These are phyloP conservation scores for Neurospora hispaniola DNA, from an alignment of 495 filamentous ascomycete species.

Conservation along the genomic window DNA sequence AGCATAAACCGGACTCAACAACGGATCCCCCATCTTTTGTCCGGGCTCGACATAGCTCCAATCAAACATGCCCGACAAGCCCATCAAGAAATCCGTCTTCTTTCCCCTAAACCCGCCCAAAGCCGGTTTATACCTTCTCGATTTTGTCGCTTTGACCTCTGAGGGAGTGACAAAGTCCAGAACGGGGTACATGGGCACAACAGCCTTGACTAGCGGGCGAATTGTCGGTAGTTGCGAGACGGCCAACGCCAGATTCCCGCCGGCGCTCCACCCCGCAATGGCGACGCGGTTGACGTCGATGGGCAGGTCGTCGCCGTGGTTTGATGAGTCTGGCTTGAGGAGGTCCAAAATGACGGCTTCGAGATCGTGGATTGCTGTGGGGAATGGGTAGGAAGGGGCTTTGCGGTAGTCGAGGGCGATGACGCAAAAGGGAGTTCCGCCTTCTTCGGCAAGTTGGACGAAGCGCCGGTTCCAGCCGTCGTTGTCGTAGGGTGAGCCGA, in stretches of 20 bases:
- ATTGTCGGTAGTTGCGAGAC: slow-evolving; percentile 20
- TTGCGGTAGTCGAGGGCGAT: slow-evolving; percentile 30
- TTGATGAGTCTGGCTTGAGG: not conserved
- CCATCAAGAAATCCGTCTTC: slow-evolving; percentile 15
- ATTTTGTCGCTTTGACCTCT: slow-evolving; percentile 7
- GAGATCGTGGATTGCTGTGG: slow-evolving; percentile 20
- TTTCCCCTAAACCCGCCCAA: slow-evolving; percentile 19
- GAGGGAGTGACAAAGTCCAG: slow-evolving; percentile 15
- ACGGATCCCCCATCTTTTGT: slow-evolving; percentile 11
- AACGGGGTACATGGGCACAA: slow-evolving; percentile 24
- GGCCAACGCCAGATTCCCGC: slow-evolving; percentile 25
- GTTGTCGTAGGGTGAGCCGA: slow-evolving; percentile 23
- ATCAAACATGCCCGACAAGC: slow-evolving; percentile 13
- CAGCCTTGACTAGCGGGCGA: slow-evolving; percentile 16
- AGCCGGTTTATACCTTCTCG: slow-evolving; percentile 23
- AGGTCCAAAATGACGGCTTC: slow-evolving; percentile 19
- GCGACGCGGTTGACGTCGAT: slow-evolving; percentile 26
- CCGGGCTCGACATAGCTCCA: slow-evolving; percentile 25
- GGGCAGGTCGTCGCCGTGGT: slow-evolving; percentile 8
- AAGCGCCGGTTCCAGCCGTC: slow-evolving; percentile 30
- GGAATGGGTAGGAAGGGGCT: slow-evolving; percentile 24
- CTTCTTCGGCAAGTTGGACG: slow-evolving; percentile 11
- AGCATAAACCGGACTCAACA: slow-evolving; percentile 23
- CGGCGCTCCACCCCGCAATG: slow-evolving; percentile 25
- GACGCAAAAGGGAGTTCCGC: slow-evolving; percentile 14